Base-by-base conservation (phyloP, 148 eudicot species). In the Rhododendron williamsianum region DNA sequence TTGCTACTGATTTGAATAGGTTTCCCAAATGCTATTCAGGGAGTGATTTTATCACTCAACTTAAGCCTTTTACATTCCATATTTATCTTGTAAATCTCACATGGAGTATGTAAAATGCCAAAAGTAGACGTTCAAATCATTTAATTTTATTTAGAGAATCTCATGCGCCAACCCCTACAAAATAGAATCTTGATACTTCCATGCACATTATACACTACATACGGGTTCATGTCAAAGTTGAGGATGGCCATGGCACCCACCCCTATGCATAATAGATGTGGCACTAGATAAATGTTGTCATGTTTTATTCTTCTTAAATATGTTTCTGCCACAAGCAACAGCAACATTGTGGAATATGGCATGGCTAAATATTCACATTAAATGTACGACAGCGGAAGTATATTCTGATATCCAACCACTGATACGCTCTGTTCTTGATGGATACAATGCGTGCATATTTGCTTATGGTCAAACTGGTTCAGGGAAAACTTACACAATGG, bases 381-480 rank as follows among this genome's bases (percentile, higher is more conserved):
- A 65, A 78, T 87, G 78, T 76, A 30, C 84, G 46, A 54, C 91
- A 93, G 94, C 85, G 78, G 90, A 91, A 38, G 92, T 93, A 84
- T 93, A 89, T 84, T 76, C 91, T 72, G 94, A 93, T 83, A 91
- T 92, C 35, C 93, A 92, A 80, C 94, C 95, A 7, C 84, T 93
- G 86, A 90, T 93, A 86, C 86, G 93, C 76, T 91, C 95, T 10
- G 93, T 93, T 89, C 94, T 94, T 76, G 98, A 94, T 81, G 98
- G 98, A 2, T 94, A 89, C 87, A 93, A 91, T 86, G 95, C 91
- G 18, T 94, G 98, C 54, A 94, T 94, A 86, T 93, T 94, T 88
- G 98, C 98, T 54, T 94, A 94, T 90, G 98, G 98, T 41, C 98
- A 94, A 89, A 94, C 98, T 54, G 98, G 98, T 82, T 93, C 98